phyloP scores from a whole-genome alignment of 306 rosid species.

The Leucaena leucocephala region DNA sequence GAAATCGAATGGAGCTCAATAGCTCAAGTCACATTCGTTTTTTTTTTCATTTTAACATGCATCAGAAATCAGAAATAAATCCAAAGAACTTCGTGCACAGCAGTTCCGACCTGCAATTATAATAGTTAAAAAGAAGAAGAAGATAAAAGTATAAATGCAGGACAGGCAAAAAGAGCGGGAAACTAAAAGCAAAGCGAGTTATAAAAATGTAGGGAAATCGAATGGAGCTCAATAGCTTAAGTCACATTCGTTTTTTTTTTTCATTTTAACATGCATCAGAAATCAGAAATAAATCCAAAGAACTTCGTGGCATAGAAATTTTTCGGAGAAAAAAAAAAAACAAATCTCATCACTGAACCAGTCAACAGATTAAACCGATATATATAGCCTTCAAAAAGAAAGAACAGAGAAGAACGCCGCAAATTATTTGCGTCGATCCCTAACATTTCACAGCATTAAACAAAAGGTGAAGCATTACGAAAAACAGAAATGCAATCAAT shows the following conservation, averaged over 20 bases:
- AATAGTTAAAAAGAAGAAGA: conserved; percentile 2
- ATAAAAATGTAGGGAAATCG: background rate
- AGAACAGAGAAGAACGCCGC: too few species aligned
- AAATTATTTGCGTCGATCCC: background rate
- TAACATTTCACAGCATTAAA: background rate
- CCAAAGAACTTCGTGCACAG: conserved; percentile 49
- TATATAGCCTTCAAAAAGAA: background rate
- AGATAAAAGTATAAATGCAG: background rate
- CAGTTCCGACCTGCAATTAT: conserved; percentile 81
- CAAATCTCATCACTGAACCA: background rate
- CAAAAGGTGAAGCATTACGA: background rate
- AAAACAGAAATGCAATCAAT: background rate
- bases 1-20: background rate
- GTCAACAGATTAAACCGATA: background rate
- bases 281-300: background rate
- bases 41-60: background rate
- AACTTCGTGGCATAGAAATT: background rate
- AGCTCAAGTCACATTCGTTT: background rate
- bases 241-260: background rate
- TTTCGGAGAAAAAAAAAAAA: background rate
- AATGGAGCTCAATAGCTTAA: background rate
- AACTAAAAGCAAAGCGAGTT: background rate
- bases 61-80: conserved; percentile 8
- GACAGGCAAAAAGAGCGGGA: background rate
- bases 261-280: background rate